These are phyloP conservation scores for Tylopilus orsonianus DNA, from an alignment of 1,284 basidiomycete species.

Conservation along the genomic window DNA sequence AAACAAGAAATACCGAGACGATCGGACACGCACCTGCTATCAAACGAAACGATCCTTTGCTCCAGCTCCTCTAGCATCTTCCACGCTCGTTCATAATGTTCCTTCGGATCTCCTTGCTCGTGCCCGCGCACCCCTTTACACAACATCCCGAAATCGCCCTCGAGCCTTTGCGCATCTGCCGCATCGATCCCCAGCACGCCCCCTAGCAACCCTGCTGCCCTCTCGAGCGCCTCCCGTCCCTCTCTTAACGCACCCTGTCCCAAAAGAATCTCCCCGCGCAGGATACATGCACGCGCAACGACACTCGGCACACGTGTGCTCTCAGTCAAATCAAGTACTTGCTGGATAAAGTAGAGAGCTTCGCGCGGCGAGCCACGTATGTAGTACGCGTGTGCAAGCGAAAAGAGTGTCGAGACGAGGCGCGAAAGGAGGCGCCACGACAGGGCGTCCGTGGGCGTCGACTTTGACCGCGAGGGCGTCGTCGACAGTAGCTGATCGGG, in stretches of 20 bases:
- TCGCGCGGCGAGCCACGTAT: conserved; percentile 77
- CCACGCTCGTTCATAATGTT: conserved; percentile 54
- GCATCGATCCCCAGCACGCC: conserved; percentile 53
- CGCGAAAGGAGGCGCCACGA: conserved; percentile 79
- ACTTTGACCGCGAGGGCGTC: conserved; percentile 4
- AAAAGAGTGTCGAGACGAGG: conserved; percentile 63
- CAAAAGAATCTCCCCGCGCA: conserved; percentile 68
- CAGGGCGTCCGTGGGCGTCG: conserved; percentile 46
- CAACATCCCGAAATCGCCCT: conserved; percentile 53
- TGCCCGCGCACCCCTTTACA: conserved; percentile 36
- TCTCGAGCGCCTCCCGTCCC: conserved; percentile 50
- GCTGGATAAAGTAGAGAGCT: conserved; percentile 77
- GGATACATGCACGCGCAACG: conserved; percentile 60
- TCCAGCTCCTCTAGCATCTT: conserved; percentile 60
- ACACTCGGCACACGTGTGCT: conserved; percentile 66
- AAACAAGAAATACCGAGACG: too few relatives aligned
- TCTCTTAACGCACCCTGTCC: conserved; percentile 58
- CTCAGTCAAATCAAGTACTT: conserved; percentile 68
- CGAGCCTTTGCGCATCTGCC: conserved; percentile 61
- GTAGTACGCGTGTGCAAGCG: conserved; percentile 62
- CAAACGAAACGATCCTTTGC: conserved; percentile 50
- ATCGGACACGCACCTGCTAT: conserved; percentile 45
- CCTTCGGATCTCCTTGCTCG: conserved; percentile 46
- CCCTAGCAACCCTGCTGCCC: conserved; percentile 49
- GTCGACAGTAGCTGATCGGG: conserved; percentile 34